Conservation (phyloP, 2,329 filamentous ascomycete genomes). For the Ceratocystis destructans region DNA sequence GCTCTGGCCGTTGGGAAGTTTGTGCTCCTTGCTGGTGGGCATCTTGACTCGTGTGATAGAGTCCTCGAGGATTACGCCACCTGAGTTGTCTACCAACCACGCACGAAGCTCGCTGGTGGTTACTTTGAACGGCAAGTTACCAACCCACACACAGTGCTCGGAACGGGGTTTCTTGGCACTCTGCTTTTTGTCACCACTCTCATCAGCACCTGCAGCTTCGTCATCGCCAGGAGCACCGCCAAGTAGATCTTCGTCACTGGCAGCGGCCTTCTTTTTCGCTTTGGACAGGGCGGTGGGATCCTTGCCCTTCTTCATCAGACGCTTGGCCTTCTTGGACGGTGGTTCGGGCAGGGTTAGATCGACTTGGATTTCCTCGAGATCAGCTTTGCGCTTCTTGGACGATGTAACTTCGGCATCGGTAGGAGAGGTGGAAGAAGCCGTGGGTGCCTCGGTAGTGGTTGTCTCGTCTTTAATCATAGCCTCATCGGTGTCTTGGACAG, state of each 20-base stretch:
- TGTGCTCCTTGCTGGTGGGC: conserved; percentile 32
- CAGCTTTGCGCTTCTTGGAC: conserved; percentile 59
- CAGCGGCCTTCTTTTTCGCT: conserved; percentile 28
- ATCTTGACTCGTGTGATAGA: conserved; percentile 77
- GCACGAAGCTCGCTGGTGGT: conserved; percentile 60
- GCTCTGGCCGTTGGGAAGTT: conserved; percentile 21
- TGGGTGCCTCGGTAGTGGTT: background rate
- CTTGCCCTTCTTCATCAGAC: conserved; percentile 77
- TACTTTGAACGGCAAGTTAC: conserved; percentile 76
- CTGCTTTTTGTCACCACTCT: conserved; percentile 27
- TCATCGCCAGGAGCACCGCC: conserved; percentile 19
- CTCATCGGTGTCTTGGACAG: background rate
- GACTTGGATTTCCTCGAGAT: conserved; percentile 67
- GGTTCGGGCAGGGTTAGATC: conserved; percentile 83
- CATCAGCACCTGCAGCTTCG: conserved; percentile 19
- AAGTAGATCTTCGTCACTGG: conserved; percentile 25
- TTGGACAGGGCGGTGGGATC: conserved; percentile 33
- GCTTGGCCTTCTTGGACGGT: conserved; percentile 83
- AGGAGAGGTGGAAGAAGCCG: background rate
- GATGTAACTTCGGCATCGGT: conserved; percentile 17
- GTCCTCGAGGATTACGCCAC: conserved; percentile 49
- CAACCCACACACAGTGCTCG: conserved; percentile 83
- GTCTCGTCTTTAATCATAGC: background rate
- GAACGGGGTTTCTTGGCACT: conserved; percentile 45
- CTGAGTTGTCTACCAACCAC: conserved; percentile 64